These are phyloP conservation scores for Sugiyamaella smithiae DNA, from an alignment of 805 yeast genomes.

Conservation along the genomic window DNA sequence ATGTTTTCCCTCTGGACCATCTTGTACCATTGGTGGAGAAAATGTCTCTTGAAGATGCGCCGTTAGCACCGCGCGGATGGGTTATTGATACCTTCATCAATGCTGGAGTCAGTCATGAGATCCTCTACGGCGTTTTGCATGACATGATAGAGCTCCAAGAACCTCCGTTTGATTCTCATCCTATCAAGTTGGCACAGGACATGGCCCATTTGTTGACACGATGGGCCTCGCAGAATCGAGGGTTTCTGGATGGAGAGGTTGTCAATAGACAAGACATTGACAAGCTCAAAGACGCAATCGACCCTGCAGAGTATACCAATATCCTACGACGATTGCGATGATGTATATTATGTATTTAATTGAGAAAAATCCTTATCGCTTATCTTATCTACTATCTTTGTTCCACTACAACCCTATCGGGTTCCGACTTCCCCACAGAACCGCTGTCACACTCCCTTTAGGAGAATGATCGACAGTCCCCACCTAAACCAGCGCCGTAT, in stretches of 20 bases:
- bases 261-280: constrained; percentile 8
- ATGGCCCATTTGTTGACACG: constrained; percentile 24
- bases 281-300: constrained; percentile 6
- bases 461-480: neutral
- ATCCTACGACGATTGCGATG: constrained; percentile 7
- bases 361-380: neutral
- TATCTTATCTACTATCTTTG: neutral
- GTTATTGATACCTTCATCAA: constrained; percentile 37
- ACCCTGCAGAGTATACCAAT: constrained; percentile 10
- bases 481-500: constrained; percentile 1
- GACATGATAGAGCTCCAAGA: constrained; percentile 32
- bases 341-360: constrained; percentile 1
- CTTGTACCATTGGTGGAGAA: constrained; percentile 64
- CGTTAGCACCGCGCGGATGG: constrained; percentile 42
- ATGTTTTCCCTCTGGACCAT: constrained; percentile 74
- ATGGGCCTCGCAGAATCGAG: constrained; percentile 23
- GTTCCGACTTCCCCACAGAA: neutral
- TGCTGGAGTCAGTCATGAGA: constrained; percentile 34
- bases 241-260: constrained; percentile 7
- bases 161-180: constrained; percentile 31
- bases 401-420: neutral
- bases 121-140: constrained; percentile 28
- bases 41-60: constrained; percentile 45
- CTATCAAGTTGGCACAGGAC: constrained; percentile 29
- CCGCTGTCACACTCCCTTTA: neutral